Conservation (phyloP, 202 grass and related monocot genomes). For the Dendrocalamus latiflorus region DNA sequence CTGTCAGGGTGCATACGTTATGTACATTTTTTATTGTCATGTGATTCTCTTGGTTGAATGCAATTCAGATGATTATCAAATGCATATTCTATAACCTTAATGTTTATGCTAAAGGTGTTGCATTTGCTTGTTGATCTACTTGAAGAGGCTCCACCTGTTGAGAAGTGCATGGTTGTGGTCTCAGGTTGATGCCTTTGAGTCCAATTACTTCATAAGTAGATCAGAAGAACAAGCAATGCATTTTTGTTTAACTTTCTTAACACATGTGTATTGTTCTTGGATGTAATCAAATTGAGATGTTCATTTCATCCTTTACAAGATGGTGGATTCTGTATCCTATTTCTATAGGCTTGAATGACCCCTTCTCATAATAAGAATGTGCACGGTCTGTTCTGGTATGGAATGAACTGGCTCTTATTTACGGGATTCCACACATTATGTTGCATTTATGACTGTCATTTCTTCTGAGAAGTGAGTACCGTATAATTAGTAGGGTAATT, state of each 20-base stretch:
- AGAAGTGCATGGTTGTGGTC: background rate
- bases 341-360: no score
- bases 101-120: background rate
- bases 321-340: background rate
- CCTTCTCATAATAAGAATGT: no score
- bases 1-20: background rate
- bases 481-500: background rate
- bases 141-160: background rate
- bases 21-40: background rate
- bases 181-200: background rate
- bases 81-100: background rate
- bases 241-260: background rate
- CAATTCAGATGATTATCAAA: background rate
- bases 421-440: background rate
- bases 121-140: background rate
- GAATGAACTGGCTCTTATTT: no score
- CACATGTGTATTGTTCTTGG: background rate
- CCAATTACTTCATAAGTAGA: background rate
- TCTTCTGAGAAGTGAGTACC: background rate
- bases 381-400: no score
- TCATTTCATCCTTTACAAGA: background rate
- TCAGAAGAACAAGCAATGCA: background rate
- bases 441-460: background rate
- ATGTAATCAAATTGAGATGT: slow-evolving; percentile 6
- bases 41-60: background rate